Conservation (phyloP, 306 rosid genomes). For the Castanea crenata region DNA sequence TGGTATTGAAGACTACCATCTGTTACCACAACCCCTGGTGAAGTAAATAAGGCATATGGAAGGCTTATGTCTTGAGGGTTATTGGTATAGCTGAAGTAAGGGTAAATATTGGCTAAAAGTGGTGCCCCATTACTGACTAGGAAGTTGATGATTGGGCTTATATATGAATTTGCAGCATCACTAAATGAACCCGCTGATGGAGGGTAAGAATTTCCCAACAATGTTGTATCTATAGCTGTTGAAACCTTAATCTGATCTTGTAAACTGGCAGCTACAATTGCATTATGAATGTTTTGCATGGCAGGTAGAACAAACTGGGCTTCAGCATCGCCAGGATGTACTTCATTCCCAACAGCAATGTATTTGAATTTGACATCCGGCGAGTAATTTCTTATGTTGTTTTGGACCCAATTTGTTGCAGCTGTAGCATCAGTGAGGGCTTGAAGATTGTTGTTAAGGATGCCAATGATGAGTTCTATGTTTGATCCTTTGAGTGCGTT, state of each 20-base stretch:
- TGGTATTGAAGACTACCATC: no score
- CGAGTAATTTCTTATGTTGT: background rate
- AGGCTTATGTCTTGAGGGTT: no score
- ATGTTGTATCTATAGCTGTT: background rate
- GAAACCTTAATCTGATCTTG: constrained; percentile 17
- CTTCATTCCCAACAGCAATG: constrained; percentile 21
- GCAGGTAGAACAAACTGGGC: constrained; percentile 7
- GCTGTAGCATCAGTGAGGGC: background rate
- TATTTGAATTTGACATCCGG: constrained; percentile 9
- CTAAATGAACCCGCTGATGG: constrained; percentile 23
- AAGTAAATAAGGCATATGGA: background rate
- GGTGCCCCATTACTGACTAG: constrained; percentile 7
- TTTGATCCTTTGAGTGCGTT: constrained; percentile 51
- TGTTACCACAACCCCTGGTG: background rate
- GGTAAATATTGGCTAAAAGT: constrained; percentile 10
- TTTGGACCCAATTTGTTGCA: constrained; percentile 32
- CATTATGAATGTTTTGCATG: constrained; percentile 17
- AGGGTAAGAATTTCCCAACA: constrained; percentile 1
- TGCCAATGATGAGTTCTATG: constrained; percentile 33
- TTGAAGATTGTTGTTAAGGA: background rate
- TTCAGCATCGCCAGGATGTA: background rate
- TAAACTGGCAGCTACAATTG: constrained; percentile 1
- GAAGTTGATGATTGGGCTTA: background rate
- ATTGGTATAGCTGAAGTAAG: constrained; percentile 7
- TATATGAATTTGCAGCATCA: background rate